A percentile compares a stretch with the other conserved stretches of the same genome.
These are phyloP conservation scores for Limonomyces culmigenus DNA, from an alignment of 1,284 basidiomycete genomes.

Conservation along the genomic window DNA sequence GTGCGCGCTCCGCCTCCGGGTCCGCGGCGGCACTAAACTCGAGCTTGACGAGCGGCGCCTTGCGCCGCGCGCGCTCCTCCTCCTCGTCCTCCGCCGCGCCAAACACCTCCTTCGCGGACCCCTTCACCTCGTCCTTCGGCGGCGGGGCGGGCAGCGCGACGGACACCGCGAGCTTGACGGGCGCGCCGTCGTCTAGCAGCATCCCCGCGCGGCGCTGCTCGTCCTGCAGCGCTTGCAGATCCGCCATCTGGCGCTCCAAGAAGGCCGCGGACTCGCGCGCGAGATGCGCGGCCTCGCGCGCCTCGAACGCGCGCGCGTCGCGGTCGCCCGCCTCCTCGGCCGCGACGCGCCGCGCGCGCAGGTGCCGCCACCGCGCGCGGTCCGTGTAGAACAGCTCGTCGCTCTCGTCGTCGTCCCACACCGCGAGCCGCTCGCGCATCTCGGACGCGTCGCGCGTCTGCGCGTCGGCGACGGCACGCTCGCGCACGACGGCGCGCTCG, in stretches of 20 bases:
- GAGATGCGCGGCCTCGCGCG: conserved; percentile 69
- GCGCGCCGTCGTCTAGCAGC: conserved; percentile 79
- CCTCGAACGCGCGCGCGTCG: conserved; percentile 68
- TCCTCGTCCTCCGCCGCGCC: conserved; percentile 65
- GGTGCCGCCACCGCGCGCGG: conserved; percentile 57
- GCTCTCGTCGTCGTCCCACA: conserved; percentile 86
- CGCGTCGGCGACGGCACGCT: conserved; percentile 53
- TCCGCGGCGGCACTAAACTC: conserved; percentile 70
- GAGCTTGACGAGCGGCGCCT: conserved; percentile 68
- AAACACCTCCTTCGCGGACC: conserved; percentile 31
- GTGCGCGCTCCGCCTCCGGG: conserved; percentile 59
- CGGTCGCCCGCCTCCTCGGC: conserved; percentile 69
- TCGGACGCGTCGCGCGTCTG: conserved; percentile 59
- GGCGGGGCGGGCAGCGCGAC: conserved; percentile 26
- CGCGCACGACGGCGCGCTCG: conserved; percentile 57
- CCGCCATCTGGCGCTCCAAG: conserved; percentile 78
- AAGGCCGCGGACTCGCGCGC: conserved; percentile 79
- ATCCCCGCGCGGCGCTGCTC: conserved; percentile 79
- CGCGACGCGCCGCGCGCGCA: conserved; percentile 46
- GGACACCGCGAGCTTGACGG: conserved; percentile 68
- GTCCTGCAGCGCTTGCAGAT: conserved; percentile 74
- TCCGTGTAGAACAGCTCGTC: conserved; percentile 79
- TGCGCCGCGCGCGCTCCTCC: conserved; percentile 60
- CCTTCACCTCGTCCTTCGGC: conserved; percentile 26
- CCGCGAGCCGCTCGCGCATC: conserved; percentile 54